These are phyloP conservation scores for Starmerella geochares DNA, from an alignment of 805 yeast genomes.

Conservation along the genomic window DNA sequence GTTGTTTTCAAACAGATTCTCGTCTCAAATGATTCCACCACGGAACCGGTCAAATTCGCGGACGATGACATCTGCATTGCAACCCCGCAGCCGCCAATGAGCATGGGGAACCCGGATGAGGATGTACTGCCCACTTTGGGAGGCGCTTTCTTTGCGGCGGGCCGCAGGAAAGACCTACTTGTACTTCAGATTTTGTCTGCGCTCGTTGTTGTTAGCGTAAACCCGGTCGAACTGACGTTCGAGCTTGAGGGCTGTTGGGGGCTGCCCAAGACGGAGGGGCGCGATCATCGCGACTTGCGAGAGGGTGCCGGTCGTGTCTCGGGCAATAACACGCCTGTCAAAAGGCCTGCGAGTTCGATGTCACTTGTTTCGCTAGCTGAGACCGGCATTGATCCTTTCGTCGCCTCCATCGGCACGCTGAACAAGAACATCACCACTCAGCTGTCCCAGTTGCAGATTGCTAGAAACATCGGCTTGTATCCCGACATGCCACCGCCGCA, in stretches of 20 bases:
- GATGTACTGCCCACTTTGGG: slow-evolving; percentile 16
- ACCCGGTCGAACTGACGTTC: slow-evolving; percentile 10
- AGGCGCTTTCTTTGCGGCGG: slow-evolving; percentile 17
- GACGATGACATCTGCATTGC: slow-evolving; percentile 10
- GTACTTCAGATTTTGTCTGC: slow-evolving; percentile 12
- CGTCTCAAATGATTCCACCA: background rate
- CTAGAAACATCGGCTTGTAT: background rate
- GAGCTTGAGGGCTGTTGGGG: slow-evolving; percentile 23
- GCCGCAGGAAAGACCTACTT: slow-evolving; percentile 18
- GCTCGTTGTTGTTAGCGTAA: slow-evolving; percentile 14
- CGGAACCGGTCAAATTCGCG: background rate
- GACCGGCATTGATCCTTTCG: slow-evolving; percentile 3
- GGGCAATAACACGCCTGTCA: background rate
- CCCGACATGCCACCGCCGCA: slow-evolving; percentile 14
- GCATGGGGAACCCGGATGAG: slow-evolving; percentile 10
- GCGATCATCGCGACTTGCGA: background rate
- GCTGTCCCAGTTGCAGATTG: background rate
- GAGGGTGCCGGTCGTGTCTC: background rate
- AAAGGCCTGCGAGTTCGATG: background rate
- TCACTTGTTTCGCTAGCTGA: slow-evolving; percentile 5
- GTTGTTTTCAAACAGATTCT: slow-evolving; percentile 11
- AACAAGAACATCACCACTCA: background rate
- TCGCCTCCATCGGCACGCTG: background rate
- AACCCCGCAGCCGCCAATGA: slow-evolving; percentile 22
- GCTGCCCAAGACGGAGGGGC: slow-evolving; percentile 4